Base-by-base conservation (phyloP, 148 eudicot species). In the Vaccinium darrowii region DNA sequence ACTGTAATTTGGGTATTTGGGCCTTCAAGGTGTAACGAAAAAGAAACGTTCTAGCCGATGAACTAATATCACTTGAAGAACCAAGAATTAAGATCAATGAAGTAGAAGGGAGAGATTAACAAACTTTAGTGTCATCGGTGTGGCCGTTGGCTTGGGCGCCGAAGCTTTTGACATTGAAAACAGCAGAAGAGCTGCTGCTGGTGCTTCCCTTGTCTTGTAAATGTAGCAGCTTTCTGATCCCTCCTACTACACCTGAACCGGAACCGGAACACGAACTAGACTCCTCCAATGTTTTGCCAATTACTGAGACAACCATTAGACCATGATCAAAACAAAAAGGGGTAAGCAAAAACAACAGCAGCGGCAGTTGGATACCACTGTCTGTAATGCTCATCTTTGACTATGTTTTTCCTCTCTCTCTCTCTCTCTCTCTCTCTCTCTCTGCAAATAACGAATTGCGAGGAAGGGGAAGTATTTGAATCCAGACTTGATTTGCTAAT, bases 131-230 rank as follows among this genome's bases (percentile, higher is more conserved):
- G 62, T 86, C 85, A 1, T 86, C 88, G 4, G 84, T 84, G n/a
- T 11, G 47, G 65, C 82, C 85, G 13, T 86, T 49, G 16, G 88
- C 62, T 53, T 12, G 60, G 25, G 88, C 88, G 3, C 79, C 83
- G 15, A 69, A 86, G 54, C 47, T 53, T 43, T 53, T 81, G 73
- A 86, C 88, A 36, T 79, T 84, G 84, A 86, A 79, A 9, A 84
- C 39, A 76, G 54, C 30, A 80, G 23, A 80, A 11, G 80, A 49
- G 78, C 78, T 75, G 82, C 69, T 80, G 78, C 53, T 65, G 79
- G 30, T 80, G 47, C 47, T 36, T 80, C 65, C 50, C 50, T 57
- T 10, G 50, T 6, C 18, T 7, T 33, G 51, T 4, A 33, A 58
- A 33, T 57, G 52, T 9, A 60, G 14, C 21, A 33, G 82, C 51